Conservation (phyloP, 805 yeast species). For the Saturnispora dispora region DNA sequence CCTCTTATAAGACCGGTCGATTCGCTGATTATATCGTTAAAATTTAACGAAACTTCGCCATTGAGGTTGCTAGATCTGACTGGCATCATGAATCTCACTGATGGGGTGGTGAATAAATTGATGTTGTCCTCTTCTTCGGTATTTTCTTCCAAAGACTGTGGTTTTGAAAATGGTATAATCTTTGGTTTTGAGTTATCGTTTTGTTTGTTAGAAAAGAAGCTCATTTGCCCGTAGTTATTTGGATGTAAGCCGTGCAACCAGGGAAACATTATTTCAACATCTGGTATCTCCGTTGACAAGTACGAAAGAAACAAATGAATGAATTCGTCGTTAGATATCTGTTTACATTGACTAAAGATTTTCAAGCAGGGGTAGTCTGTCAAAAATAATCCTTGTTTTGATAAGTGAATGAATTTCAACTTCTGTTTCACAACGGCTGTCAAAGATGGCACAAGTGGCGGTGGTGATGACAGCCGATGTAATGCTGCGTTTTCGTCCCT, state of each 20-base stretch:
- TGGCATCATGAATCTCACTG: constrained; percentile 22
- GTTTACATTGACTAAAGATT: constrained; percentile 13
- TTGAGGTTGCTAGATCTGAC: constrained; percentile 24
- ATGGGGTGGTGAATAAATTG: constrained; percentile 14
- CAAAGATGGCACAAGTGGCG: background rate
- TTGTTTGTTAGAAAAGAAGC: constrained; percentile 29
- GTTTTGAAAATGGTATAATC: constrained; percentile 12
- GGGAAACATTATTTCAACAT: constrained; percentile 66
- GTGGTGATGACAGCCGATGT: background rate
- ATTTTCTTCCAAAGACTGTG: constrained; percentile 7
- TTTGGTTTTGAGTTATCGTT: constrained; percentile 7
- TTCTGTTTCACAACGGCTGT: background rate
- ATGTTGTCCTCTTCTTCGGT: background rate
- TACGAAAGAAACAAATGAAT: constrained; percentile 17
- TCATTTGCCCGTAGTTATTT: constrained; percentile 44
- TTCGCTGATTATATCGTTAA: constrained; percentile 26
- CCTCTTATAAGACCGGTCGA: constrained; percentile 44
- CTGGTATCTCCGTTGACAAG: constrained; percentile 39
- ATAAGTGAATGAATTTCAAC: constrained; percentile 11
- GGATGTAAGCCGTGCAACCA: constrained; percentile 80
- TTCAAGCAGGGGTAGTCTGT: constrained; percentile 14
- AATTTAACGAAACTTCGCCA: constrained; percentile 23
- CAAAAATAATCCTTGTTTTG: constrained; percentile 17
- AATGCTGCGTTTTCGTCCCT: background rate
- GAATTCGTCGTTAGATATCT: constrained; percentile 22